Evolutionary conservation across 2,329 filamentous ascomycete genomes (phyloP).

Genomic region (Canariomyces notabilis): DNA sequence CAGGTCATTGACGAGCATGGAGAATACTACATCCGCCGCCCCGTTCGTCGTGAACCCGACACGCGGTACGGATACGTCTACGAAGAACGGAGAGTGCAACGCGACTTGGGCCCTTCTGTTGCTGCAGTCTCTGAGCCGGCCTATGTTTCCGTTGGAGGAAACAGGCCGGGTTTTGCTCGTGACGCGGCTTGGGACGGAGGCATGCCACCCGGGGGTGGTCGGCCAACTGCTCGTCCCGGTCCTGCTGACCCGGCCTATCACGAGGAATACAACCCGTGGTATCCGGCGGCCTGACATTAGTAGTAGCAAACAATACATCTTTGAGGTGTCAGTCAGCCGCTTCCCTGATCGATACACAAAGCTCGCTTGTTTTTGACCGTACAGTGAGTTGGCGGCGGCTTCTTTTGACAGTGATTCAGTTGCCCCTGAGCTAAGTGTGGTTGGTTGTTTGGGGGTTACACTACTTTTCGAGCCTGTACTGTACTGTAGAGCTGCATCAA

Average conservation of each 20-base stretch:
- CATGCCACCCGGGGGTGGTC: conserved; percentile 3
- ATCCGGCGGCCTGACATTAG: conserved; percentile 16
- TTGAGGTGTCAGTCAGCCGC: too few relatives aligned
- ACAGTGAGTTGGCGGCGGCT: too few relatives aligned
- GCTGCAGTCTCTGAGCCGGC: conserved; percentile 2
- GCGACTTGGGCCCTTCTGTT: conserved; percentile 11
- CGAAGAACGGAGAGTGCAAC: conserved; percentile 11
- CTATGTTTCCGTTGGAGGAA: conserved; percentile 7
- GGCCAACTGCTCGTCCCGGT: too few relatives aligned
- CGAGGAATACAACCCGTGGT: conserved; percentile 25
- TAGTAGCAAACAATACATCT: too few relatives aligned
- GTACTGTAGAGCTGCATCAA: too few relatives aligned
- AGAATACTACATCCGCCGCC: conserved; percentile 43
- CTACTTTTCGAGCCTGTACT: too few relatives aligned
- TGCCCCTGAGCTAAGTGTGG: too few relatives aligned
- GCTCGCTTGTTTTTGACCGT: too few relatives aligned
- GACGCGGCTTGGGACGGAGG: neutral
- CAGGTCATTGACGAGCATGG: conserved; percentile 41
- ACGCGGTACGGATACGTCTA: conserved; percentile 17
- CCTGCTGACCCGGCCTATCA: conserved; percentile 17
- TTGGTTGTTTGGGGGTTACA: too few relatives aligned
- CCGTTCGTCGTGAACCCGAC: conserved; percentile 25
- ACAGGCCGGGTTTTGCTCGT: conserved; percentile 2
- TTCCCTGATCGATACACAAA: too few relatives aligned
- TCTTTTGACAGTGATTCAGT: too few relatives aligned